phyloP scores from a whole-genome alignment of 2,329 filamentous ascomycete species.

The Pestalotiopsis sp. region DNA sequence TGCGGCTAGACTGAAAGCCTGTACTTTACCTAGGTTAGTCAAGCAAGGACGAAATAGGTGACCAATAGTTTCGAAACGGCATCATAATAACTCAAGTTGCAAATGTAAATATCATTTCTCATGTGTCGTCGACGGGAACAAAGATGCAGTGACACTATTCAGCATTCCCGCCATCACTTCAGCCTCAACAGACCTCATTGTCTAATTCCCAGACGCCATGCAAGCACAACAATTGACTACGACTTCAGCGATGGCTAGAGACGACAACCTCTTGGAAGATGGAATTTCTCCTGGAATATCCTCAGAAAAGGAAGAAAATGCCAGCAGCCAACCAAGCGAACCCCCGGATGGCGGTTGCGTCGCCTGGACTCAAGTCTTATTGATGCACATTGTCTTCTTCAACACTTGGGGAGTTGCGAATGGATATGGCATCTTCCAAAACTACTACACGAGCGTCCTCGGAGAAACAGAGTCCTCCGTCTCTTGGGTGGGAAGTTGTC shows the following conservation, averaged over 20 bases:
- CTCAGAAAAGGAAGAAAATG: not conserved
- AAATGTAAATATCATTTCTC: not conserved
- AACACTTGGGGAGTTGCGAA: slow-evolving; percentile 43
- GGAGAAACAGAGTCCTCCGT: slow-evolving; percentile 42
- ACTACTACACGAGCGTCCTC: slow-evolving; percentile 43
- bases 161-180: not conserved
- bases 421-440: slow-evolving; percentile 51
- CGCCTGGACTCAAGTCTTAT: slow-evolving; percentile 44
- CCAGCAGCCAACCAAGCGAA: not conserved
- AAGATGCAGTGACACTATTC: not conserved
- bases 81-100: not conserved
- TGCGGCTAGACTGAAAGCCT: not conserved
- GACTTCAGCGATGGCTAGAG: not conserved
- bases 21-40: not conserved
- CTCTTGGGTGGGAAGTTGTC: slow-evolving; percentile 52
- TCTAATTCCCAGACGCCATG: not conserved
- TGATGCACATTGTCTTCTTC: slow-evolving; percentile 45
- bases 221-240: not conserved
- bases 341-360: slow-evolving; percentile 26
- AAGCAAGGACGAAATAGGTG: not conserved
- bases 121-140: not conserved
- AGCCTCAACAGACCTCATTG: not conserved
- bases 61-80: not conserved
- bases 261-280: not conserved
- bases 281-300: not conserved